Evolutionary conservation across 2,329 filamentous ascomycete genomes (phyloP).

Genomic region (Colletotrichum liaoningense): DNA sequence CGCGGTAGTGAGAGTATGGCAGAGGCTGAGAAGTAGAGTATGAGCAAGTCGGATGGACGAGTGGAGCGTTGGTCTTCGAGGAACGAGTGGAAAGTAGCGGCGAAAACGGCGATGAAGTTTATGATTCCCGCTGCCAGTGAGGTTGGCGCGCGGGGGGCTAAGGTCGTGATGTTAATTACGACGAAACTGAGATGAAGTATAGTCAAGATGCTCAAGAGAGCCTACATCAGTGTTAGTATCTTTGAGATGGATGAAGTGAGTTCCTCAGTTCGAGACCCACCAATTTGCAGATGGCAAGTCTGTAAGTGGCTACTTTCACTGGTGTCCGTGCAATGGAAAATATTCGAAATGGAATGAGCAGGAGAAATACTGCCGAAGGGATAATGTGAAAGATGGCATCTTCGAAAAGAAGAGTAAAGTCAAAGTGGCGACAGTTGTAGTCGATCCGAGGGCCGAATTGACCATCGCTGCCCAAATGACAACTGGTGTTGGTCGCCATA

Average conservation of each 20-base stretch:
- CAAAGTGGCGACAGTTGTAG: slow-evolving; percentile 17
- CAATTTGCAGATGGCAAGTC: slow-evolving; percentile 6
- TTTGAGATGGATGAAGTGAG: too few relatives aligned
- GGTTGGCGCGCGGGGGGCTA: background rate
- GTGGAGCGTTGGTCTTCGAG: slow-evolving; percentile 18
- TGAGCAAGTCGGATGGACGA: slow-evolving; percentile 10
- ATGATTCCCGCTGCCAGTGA: slow-evolving; percentile 8
- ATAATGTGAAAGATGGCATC: background rate
- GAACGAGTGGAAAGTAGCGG: background rate
- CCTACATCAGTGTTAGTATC: background rate
- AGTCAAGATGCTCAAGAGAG: background rate
- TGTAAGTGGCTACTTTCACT: slow-evolving; percentile 4
- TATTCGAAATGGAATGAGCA: background rate
- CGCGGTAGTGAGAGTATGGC: background rate
- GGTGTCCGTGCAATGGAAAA: background rate
- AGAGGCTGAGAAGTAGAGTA: slow-evolving; percentile 12
- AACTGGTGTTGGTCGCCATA: background rate
- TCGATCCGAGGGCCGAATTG: background rate
- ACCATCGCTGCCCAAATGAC: slow-evolving; percentile 1
- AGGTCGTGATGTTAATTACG: background rate
- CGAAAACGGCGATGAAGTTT: slow-evolving; percentile 10
- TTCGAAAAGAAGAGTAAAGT: slow-evolving; percentile 16
- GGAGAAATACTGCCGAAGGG: background rate
- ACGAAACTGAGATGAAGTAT: background rate
- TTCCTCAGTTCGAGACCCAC: background rate